These are phyloP conservation scores for Cucurbita ficifolia DNA, from an alignment of 306 rosid species.

Conservation along the genomic window DNA sequence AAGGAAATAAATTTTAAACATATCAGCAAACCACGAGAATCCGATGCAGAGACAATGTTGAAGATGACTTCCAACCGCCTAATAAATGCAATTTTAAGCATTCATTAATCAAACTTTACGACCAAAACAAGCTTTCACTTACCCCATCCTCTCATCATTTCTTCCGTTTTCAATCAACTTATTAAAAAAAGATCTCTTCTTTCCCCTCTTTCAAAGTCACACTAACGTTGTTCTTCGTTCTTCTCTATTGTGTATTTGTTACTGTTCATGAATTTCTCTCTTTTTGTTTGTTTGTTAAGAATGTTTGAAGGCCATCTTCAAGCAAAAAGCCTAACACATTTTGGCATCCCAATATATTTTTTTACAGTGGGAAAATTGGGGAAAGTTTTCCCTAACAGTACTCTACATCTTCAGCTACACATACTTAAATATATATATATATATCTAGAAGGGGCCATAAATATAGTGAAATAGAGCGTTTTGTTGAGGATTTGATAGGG, in stretches of 20 bases:
- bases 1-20: constrained; percentile 8
- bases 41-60: constrained; percentile 32
- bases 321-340: background rate
- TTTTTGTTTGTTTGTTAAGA: background rate
- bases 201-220: constrained; percentile 16
- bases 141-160: constrained; percentile 19
- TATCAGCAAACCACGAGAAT: constrained; percentile 26
- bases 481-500: constrained; percentile 15
- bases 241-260: background rate
- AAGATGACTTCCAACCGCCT: constrained; percentile 47
- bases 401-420: background rate
- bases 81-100: constrained; percentile 9
- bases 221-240: background rate
- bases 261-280: background rate
- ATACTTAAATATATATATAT: background rate
- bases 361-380: background rate
- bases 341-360: background rate
- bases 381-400: background rate
- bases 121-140: constrained; percentile 18
- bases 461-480: background rate
- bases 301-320: background rate
- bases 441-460: constrained; percentile 9
- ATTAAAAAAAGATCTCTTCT: constrained; percentile 14
- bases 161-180: constrained; percentile 7
- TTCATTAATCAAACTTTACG: constrained; percentile 13